Evolutionary conservation across 2,329 filamentous ascomycete species (phyloP), one percentile per base, ranked within the genome.

Genomic region (Colletotrichum horii): DNA sequence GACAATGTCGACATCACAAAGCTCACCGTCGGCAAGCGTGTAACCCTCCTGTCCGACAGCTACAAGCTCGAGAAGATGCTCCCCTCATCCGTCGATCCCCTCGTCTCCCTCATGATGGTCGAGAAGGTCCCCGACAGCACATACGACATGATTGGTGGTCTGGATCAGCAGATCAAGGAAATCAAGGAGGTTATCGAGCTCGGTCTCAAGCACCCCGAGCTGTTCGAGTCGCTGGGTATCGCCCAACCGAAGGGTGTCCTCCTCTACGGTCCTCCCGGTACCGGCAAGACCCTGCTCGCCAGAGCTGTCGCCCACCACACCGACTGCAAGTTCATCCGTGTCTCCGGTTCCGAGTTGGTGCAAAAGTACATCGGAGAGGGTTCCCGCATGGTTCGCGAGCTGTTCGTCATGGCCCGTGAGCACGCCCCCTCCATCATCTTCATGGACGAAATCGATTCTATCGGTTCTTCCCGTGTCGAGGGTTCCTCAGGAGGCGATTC

Each of bases 181-280:
- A 99, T 99, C 90, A 99, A 99, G 88, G 97, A 99, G 87, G 97
- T 99, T 81, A 98, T 99, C 84, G 97, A 99, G 89, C 93, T 99
- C 60, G 97, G 97, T 79, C 92, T 99, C 78, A 98, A 98, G 89
- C 97, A 99, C 85, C 97, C 97, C 8, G 97, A 99, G 87, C 93
- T 99, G 43, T 99, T 99, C 87, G 97, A 99, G 87, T 98, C 96
- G n/a, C 93, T 99, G 74, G 97, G 97, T 81, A 99, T 99, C 81
- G 97, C 96, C 79, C 97, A 99, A 83, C 97, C 97, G 61, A 99
- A 99, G 88, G 97, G 97, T 83, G 97, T 99, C 22, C 89, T 99
- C 75, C 92, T 99, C 62, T 99, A 99, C 84, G 97, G 97, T 0
- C 97, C 97, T 6, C 97, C 97, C 2, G 97, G 97, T 85, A 99